Percentiles rank a stretch among this genome's conserved stretches.
Evolutionary conservation across 139 green algal genomes (phyloP).

Genomic region (Picochlorum sp.): DNA sequence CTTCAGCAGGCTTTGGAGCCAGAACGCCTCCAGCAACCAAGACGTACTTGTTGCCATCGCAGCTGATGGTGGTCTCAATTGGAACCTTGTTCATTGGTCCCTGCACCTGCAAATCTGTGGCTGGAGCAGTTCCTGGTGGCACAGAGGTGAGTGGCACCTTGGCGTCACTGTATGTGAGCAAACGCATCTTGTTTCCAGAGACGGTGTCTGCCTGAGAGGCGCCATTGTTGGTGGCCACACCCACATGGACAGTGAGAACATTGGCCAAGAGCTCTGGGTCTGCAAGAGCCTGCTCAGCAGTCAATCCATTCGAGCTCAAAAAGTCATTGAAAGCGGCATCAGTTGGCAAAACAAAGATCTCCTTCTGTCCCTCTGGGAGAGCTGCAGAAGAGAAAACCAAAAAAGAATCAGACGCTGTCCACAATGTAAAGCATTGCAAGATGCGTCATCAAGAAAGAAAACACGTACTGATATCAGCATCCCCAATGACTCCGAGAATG

Average conservation of each 20-base stretch:
- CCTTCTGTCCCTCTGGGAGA: neutral
- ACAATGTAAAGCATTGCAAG: too few species aligned
- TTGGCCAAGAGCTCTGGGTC: neutral
- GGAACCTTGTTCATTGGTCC: neutral
- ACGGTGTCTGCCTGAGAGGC: neutral
- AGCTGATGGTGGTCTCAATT: neutral
- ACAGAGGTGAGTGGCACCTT: neutral
- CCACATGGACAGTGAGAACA: neutral
- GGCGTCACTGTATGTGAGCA: neutral
- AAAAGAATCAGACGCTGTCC: too few species aligned
- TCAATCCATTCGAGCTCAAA: neutral
- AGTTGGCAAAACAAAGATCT: neutral
- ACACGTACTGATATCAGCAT: conserved; percentile 1
- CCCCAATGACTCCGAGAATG: neutral
- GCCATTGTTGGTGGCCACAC: neutral
- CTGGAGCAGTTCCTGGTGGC: neutral
- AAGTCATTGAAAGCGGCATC: conserved; percentile 1
- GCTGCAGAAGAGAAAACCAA: neutral
- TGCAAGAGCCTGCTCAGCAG: neutral
- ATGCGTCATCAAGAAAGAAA: neutral
- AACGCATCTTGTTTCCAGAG: neutral
- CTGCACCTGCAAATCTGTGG: neutral
- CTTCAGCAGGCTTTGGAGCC: neutral
- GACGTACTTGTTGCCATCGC: neutral
- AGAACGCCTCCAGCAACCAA: neutral